Base-by-base conservation (phyloP, 2,329 filamentous ascomycete species). In the Sclerotinia borealis region DNA sequence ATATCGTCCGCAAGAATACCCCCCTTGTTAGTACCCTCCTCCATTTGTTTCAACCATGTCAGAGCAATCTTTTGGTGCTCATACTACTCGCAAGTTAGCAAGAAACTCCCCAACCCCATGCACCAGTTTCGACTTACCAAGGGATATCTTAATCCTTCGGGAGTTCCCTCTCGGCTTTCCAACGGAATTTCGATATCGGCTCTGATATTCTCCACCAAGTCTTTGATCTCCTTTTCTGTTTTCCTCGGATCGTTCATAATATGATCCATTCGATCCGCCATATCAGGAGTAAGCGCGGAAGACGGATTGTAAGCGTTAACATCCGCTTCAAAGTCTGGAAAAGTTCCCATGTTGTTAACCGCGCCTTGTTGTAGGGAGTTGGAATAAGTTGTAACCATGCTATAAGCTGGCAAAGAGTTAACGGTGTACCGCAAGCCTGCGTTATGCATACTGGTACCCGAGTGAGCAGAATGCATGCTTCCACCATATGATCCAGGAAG, bases 1-100 rank as follows among this genome's bases (percentile, higher is more conserved):
- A 93, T 95, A 67, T 92, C 89, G 70, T 92, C 89, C 1, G 87
- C 89, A 29, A 93, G 79, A 62, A 93, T 91, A 27, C 90, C 88
- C 22, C 90, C 90, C 70, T 89, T 92, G 60, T 87, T 85, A 2
- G 78, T 81, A 10, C 90, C 86, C 63, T 84, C 81, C 74, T 93
- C 91, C 79, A 88, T 90, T 8, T 84, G 82, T 70, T 86, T 86
- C 77, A 95, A 83, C 91, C 91, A 95, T 1, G 85, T 82, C 43
- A 93, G 75, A 4, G 89, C 91, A 22, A 93, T 78, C 69, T 90
- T 87, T 72, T 97, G 93, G 71, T 96, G 92, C 51, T 88, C 85
- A 77, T 95, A 92, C 69, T 73, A 49, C 15, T 43, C 8, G 19
- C 17, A 10, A 37, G 37, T 72, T 62, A 71, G 68, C 48, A 63